Base-by-base conservation (phyloP, 2,329 filamentous ascomycete genomes). In the Botrytis porri region DNA sequence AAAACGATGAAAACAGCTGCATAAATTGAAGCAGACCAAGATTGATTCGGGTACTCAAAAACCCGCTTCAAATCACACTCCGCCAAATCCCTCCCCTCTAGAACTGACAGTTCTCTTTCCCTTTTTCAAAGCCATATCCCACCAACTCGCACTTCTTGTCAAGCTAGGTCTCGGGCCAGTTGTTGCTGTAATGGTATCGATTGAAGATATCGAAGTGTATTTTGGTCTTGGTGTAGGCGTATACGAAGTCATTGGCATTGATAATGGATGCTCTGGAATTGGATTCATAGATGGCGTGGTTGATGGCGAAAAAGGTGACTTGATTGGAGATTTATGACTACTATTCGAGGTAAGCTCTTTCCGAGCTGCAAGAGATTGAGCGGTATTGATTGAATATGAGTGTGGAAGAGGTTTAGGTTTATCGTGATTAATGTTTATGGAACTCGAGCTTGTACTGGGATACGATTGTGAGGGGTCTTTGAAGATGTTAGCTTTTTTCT, bases 81-180 rank as follows among this genome's bases (percentile, higher is more conserved):
- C 45, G 0, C 65, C 65, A 25, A 57, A 57, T 25, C 51, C 65
- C 4, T 57, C 51, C 10, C 35, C 35, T 43, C 39, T 41, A 14
- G 39, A 37, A 57, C 25, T 32, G 18, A 25, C n/a, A 10, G 9
- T 69, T n/a, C 48, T 69, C 16, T 69, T 69, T 8, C 65, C 65
- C 37, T 69, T 69, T 2, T 69, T 69, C 20, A 69, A 3, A 32
- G 39, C 65, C 48, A 41, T 41, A 22, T 57, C 48, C 65, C 48
- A 69, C 65, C 65, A 69, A 32, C n/a, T 69, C 25, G 48, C 48
- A 10, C 65, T 69, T n/a, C 65, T 57, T 35, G 64, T 67, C 25
- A 67, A 54, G 16, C 32, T 39, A 69, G 65, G 65, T 20, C 48
- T 69, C 37, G 48, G 65, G 18, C 65, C 65, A 3, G 48, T 69